Percentiles rank a stretch among this genome's conserved stretches.
Conservation (phyloP, 306 rosid species). For the Castanea sativa region DNA sequence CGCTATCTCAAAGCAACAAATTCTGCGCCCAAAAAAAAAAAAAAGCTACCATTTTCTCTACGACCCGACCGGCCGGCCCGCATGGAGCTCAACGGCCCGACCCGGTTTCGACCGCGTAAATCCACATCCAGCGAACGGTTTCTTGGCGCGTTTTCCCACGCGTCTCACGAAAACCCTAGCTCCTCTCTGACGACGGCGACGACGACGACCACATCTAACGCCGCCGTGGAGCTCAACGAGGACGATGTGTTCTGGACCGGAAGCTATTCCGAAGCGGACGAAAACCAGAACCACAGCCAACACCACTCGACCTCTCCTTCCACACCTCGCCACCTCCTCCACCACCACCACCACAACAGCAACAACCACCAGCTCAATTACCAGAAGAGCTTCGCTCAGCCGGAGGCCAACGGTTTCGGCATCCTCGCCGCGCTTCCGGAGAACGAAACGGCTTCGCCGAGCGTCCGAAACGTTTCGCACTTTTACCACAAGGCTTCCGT, state of each 20-base stretch:
- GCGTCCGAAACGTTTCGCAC: conserved; percentile 32
- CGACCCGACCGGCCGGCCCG: neutral
- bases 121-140: conserved; percentile 39
- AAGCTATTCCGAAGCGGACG: conserved; percentile 40
- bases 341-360: conserved; percentile 25
- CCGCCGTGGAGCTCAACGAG: conserved; percentile 55
- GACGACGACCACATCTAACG: neutral
- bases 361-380: conserved; percentile 14
- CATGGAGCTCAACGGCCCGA: conserved; percentile 42
- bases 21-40: neutral
- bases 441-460: conserved; percentile 35
- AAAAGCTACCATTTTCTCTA: no score
- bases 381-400: conserved; percentile 34
- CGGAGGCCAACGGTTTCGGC: conserved; percentile 51
- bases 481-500: conserved; percentile 51
- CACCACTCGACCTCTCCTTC: conserved; percentile 28
- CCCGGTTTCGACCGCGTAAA: conserved; percentile 35
- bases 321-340: conserved; percentile 31
- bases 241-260: conserved; percentile 64
- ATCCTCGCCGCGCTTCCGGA: conserved; percentile 83
- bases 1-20: neutral
- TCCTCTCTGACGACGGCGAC: neutral
- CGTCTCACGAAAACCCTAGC: conserved; percentile 21
- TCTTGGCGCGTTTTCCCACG: conserved; percentile 34
- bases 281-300: neutral